Evolutionary conservation across 768 basidiomycete genomes (phyloP), one percentile per base, ranked within the genome.

Genomic region (Pholiota conissans): DNA sequence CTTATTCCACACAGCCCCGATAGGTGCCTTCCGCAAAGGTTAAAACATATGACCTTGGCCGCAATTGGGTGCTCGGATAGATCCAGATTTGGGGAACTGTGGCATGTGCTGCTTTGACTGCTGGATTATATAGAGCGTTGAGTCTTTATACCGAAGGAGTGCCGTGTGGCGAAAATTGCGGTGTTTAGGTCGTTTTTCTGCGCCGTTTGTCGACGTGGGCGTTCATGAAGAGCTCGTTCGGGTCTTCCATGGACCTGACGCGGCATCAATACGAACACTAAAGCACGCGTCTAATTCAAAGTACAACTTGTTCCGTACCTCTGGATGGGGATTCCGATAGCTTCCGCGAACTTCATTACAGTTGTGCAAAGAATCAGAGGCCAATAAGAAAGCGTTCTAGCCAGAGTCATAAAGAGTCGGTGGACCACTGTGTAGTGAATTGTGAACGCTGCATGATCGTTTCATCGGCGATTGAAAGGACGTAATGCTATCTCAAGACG

Each of bases 71-170:
- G 22, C 40, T 30, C 59, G 59, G 59, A 61, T 57, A 55, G 59
- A 57, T 30, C 59, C 60, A 57, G 47, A 61, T 61, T 57, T 54
- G 56, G 60, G 13, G 29, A 20, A n/a, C 39, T 51, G 42, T 40
- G 32, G 52, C 40, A 54, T 54, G 52, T 46, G 40, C 39, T 24
- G 42, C 22, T 5, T 1, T 9, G n/a, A 22, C 22, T 45, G 42
- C 37, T 16, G 30, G 20, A 26, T 42, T n/a, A n/a, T n/a, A n/a
- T n/a, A n/a, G n/a, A n/a, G n/a, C n/a, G n/a, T n/a, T n/a, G n/a
- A n/a, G n/a, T n/a, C n/a, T n/a, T n/a, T n/a, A 27, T 16, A 48
- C 32, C 26, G 32, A 37, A 22, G 13, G 46, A 22, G 55, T 26
- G 46, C 29, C 9, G 22, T 48, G 2, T 3, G 7, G 40, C 24